Conservation (phyloP, 225 moss, liverwort and hornwort species). For the Pseudoscleropodium purum region DNA sequence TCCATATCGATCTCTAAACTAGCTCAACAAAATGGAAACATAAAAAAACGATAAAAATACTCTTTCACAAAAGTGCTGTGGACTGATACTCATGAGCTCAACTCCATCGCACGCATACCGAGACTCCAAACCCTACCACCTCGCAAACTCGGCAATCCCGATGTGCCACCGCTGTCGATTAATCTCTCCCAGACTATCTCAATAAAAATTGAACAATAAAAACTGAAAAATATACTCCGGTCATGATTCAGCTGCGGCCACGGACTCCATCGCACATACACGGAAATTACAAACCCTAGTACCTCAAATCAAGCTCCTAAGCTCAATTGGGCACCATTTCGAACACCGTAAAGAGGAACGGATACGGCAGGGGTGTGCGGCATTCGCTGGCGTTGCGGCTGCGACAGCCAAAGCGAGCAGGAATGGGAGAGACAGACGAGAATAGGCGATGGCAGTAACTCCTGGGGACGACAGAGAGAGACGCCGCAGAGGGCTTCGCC, state of each 20-base stretch:
- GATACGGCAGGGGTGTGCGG: not conserved
- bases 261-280: not conserved
- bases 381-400: not conserved
- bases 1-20: slow-evolving; percentile 6
- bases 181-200: not conserved
- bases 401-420: not conserved
- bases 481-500: not conserved
- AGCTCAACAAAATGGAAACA: not conserved
- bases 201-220: not conserved
- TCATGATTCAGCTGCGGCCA: not conserved
- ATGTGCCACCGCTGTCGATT: slow-evolving; percentile 3
- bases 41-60: not conserved
- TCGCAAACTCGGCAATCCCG: slow-evolving; percentile 12
- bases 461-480: not conserved
- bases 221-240: not conserved
- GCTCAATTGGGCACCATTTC: not conserved
- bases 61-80: not conserved
- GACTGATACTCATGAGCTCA: not conserved
- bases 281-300: not conserved
- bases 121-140: slow-evolving; percentile 7
- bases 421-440: not conserved
- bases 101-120: not conserved
- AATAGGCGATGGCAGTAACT: slow-evolving; percentile 1
- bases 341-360: not conserved
- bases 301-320: not conserved